Evolutionary conservation across 768 basidiomycete genomes (phyloP), one percentile per base, ranked within the genome.

Genomic region (Amanita rubescens): DNA sequence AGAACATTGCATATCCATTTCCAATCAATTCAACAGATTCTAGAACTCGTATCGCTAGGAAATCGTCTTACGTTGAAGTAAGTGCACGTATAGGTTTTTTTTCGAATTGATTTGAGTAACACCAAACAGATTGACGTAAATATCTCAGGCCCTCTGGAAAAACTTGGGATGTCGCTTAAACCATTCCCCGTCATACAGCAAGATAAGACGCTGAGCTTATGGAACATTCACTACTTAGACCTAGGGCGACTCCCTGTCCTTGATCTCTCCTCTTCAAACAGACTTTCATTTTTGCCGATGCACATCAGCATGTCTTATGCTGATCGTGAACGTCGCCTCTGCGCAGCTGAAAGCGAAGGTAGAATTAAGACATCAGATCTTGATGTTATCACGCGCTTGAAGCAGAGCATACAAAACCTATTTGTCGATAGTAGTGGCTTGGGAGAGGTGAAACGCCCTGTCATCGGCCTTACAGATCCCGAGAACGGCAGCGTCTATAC

Each of bases 41-140:
- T 1, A 78, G 68, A 57, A 58, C 75, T 6, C 71, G 78, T 3
- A 58, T 82, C 30, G 82, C 82, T 9, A 71, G 81, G 34, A 80
- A 74, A 56, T 79, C 75, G 3, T 63, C 59, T 39, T 78, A 72
- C 52, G 59, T 77, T 11, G 72, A 75, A 62, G 69, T 72, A 61
- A 66, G 65, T 67, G 11, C 9, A 61, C 60, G n/a, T 45, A 60
- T 32, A n/a, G 48, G 62, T 2, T n/a, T 56, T 51, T 58, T 17
- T 51, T 52, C 8, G 61, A 58, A 32, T 56, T 63, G 55, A 44
- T 52, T 54, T n/a, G n/a, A n/a, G n/a, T 17, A 14, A 35, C 43
- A 25, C 15, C 51, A n/a, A 51, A n/a, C 25, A 68, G 65, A 53
- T 69, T 27, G 65, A 64, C 15, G 62, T 61, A 39, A 70, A 56